Base-by-base conservation (phyloP, 75 land plant species). In the Sequoiadendron giganteum region DNA sequence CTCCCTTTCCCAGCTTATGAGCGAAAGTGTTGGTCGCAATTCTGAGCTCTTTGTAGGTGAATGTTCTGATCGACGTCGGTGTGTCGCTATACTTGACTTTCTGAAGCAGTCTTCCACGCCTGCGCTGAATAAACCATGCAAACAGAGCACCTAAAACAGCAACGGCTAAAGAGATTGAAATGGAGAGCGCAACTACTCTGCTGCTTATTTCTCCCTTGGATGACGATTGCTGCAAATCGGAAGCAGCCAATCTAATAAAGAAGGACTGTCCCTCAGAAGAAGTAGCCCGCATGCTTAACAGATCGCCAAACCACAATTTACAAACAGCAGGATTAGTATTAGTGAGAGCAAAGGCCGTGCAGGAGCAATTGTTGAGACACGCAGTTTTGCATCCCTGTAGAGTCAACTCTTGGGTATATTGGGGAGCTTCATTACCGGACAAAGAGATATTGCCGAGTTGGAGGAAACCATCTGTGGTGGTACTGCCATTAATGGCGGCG, bases 1-100 rank as follows among this genome's bases (percentile, higher is more conserved):
- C 97, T 16, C 99, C 99, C 25, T 65, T 91, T 7, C 70, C 70
- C 70, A 65, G 6, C 70, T 21, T 65, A 14, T 88, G 84, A 45
- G 5, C 68, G 83, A 88, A 91, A 3, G 81, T 79, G 5, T 86
- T 58, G 0, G 90, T 91, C 11, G 90, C 85, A 18, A 65, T n/a
- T 15, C 75, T 85, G 40, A 91, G 80, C 55, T 89, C 90, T 15
- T 87, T 83, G 85, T 88, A 91, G 19, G 88, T 84, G 77, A 91
- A 91, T 43, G 30, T 28, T 65, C n/a, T 21, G 9, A 65, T 5
- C 8, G 70, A 65, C 8, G 8, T 28, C 0, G 70, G 28, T 7
- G n/a, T 25, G 30, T 25, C 70, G 1, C 28, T 1, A 1, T 65
- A 6, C n/a, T 28, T 28, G 0, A 5, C 8, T 65, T 25, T 65